Evolutionary conservation across 2,329 filamentous ascomycete species (phyloP).

Genomic region (Botrytis hyacinthi): DNA sequence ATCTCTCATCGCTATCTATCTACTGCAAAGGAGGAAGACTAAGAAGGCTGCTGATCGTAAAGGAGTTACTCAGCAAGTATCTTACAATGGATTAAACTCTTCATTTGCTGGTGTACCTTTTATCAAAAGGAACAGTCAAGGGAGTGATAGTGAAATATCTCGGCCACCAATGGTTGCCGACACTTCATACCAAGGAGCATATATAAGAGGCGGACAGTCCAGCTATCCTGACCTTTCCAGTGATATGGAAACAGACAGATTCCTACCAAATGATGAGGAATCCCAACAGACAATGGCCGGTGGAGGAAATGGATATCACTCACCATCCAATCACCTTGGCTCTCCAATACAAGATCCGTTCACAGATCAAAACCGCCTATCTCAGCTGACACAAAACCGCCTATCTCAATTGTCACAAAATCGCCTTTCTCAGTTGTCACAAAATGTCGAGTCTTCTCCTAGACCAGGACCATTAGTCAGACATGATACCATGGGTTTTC

Average conservation of each 20-base stretch:
- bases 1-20: slow-evolving; percentile 24
- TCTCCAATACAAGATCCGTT: slow-evolving; percentile 16
- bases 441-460: neutral
- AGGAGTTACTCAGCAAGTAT: slow-evolving; percentile 22
- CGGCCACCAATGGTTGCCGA: slow-evolving; percentile 14
- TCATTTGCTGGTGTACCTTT: slow-evolving; percentile 30
- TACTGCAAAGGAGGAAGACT: slow-evolving; percentile 25
- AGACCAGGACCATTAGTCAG: neutral
- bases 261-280: slow-evolving; percentile 24
- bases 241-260: slow-evolving; percentile 22
- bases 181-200: slow-evolving; percentile 15
- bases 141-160: slow-evolving; percentile 13
- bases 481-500: slow-evolving; percentile 33
- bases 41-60: slow-evolving; percentile 16
- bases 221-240: slow-evolving; percentile 22
- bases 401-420: neutral
- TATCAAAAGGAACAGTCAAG: slow-evolving; percentile 15
- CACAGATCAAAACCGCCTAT: slow-evolving; percentile 16
- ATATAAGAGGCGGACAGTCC: slow-evolving; percentile 23
- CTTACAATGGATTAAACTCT: slow-evolving; percentile 28
- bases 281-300: slow-evolving; percentile 12
- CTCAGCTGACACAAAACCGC: neutral
- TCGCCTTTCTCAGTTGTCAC: neutral
- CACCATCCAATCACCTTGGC: slow-evolving; percentile 6
- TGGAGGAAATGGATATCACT: slow-evolving; percentile 1